These are phyloP conservation scores for Pseudozyma hubeiensis DNA, from an alignment of 1,284 basidiomycete genomes.

Conservation along the genomic window DNA sequence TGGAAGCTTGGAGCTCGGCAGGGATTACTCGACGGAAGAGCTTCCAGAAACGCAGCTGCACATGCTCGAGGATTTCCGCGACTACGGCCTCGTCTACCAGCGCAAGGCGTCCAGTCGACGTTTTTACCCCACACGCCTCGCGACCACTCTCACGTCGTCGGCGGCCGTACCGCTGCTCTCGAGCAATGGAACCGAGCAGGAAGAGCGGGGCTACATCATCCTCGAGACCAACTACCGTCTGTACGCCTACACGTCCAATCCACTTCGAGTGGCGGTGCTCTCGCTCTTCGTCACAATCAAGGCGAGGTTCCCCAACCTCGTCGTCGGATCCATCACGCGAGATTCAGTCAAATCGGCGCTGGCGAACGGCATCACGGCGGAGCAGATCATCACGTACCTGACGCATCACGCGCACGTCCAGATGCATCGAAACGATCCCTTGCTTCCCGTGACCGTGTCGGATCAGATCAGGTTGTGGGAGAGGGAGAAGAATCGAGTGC, in stretches of 20 bases:
- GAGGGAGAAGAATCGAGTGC: slow-evolving; percentile 90
- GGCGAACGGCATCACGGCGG: slow-evolving; percentile 92
- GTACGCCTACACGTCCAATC: slow-evolving; percentile 98
- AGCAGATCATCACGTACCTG: slow-evolving; percentile 96
- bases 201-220: slow-evolving; percentile 83
- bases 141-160: slow-evolving; percentile 87
- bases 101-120: slow-evolving; percentile 71
- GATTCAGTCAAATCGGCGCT: slow-evolving; percentile 95
- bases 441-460: slow-evolving; percentile 93
- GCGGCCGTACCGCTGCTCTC: slow-evolving; percentile 68
- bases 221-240: slow-evolving; percentile 98
- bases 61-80: slow-evolving; percentile 91
- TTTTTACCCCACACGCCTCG: slow-evolving; percentile 94
- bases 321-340: slow-evolving; percentile 92
- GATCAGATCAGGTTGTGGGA: slow-evolving; percentile 99
- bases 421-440: slow-evolving; percentile 93
- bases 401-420: slow-evolving; percentile 95
- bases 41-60: slow-evolving; percentile 82
- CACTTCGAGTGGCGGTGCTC: slow-evolving; percentile 93
- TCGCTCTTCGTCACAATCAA: slow-evolving; percentile 93
- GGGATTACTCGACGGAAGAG: slow-evolving; percentile 81
- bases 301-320: slow-evolving; percentile 94
- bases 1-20: slow-evolving; percentile 61
- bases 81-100: slow-evolving; percentile 90
- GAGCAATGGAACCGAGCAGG: slow-evolving; percentile 61